Conservation (phyloP, 2,329 filamentous ascomycete species). For the Talaromyces pinophilus region DNA sequence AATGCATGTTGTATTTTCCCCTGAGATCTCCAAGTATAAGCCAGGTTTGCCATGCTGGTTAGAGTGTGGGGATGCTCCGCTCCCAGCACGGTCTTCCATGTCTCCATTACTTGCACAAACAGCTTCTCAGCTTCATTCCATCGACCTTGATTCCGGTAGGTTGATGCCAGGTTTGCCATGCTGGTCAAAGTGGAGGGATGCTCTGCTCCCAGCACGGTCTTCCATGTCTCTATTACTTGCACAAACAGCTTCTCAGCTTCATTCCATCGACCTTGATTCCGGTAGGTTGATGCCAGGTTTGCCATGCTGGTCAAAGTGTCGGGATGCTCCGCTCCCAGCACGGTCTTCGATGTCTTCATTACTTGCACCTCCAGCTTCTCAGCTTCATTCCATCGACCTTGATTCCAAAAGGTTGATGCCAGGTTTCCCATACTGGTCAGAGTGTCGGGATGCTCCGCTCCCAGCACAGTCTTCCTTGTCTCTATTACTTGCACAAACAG, state of each 20-base stretch:
- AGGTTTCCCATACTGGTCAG: too few relatives aligned
- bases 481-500: too few relatives aligned
- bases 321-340: too few relatives aligned
- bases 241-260: neutral
- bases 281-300: neutral
- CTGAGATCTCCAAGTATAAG: neutral
- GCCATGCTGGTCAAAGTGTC: too few relatives aligned
- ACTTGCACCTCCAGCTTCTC: too few relatives aligned
- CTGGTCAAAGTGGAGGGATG: conserved; percentile 31
- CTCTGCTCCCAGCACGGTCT: conserved; percentile 27
- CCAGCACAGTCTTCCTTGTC: too few relatives aligned
- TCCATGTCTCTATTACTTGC: conserved; percentile 8
- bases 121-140: neutral
- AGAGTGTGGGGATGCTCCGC: conserved; percentile 31
- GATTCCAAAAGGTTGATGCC: too few relatives aligned
- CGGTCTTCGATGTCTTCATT: too few relatives aligned
- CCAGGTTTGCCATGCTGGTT: conserved; percentile 24
- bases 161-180: conserved; percentile 1
- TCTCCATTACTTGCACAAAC: neutral
- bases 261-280: neutral
- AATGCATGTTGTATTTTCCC: conserved; percentile 13
- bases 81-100: conserved; percentile 25
- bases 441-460: too few relatives aligned
- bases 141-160: neutral
- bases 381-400: too few relatives aligned